Percentiles rank a stretch among this genome's conserved stretches.
These are phyloP conservation scores for Yamagishiella unicocca DNA, from an alignment of 139 green algal species.

Conservation along the genomic window DNA sequence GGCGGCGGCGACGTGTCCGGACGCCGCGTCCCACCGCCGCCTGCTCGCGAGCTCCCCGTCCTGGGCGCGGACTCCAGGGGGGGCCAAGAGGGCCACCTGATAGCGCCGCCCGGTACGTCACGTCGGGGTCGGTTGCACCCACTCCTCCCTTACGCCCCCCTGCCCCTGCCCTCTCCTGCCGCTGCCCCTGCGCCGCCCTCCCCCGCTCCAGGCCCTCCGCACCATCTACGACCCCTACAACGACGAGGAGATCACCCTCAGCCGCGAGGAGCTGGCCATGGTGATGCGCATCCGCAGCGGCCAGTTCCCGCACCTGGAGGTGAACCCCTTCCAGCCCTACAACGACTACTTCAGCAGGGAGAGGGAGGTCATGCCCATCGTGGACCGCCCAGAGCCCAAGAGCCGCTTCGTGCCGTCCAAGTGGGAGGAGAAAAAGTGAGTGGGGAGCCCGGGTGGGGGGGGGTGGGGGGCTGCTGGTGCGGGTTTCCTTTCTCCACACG, in stretches of 20 bases:
- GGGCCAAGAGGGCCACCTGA: no score
- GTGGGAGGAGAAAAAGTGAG: conserved; percentile 95
- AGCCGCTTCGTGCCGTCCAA: conserved; percentile 96
- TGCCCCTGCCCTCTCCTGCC: neutral
- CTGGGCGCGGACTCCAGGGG: no score
- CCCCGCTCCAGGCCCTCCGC: conserved; percentile 61
- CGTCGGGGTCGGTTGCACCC: no score
- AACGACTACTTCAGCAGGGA: conserved; percentile 81
- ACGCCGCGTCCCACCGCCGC: no score
- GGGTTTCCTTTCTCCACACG: no score
- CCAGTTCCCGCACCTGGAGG: conserved; percentile 91
- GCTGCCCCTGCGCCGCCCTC: neutral
- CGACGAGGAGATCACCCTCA: conserved; percentile 94
- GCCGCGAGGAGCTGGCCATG: conserved; percentile 89
- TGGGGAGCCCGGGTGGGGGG: neutral
- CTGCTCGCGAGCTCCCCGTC: no score
- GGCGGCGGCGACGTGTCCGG: no score
- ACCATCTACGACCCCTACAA: conserved; percentile 98
- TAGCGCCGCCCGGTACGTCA: no score
- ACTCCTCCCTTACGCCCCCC: no score
- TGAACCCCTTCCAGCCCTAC: conserved; percentile 80
- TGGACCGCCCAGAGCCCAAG: conserved; percentile 92
- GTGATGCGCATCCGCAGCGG: conserved; percentile 93
- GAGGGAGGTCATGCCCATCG: conserved; percentile 83
- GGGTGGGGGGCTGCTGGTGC: neutral